Base-by-base conservation (phyloP, 2,329 filamentous ascomycete species). In the Pseudogymnoascus sp. region DNA sequence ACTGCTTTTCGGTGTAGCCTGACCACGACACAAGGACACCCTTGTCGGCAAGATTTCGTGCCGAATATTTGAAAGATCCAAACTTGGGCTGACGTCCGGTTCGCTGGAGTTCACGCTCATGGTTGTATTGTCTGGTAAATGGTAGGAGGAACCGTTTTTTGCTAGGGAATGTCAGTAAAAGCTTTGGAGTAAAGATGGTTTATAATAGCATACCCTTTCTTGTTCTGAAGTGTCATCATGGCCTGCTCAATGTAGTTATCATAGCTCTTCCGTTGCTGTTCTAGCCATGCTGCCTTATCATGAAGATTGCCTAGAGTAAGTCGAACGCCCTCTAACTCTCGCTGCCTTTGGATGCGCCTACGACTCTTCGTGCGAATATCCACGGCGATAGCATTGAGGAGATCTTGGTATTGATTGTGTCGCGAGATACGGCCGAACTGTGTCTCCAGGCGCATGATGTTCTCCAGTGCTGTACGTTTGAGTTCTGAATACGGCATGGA, bases 211-310 rank as follows among this genome's bases (percentile, higher is more conserved):
- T 81, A 87, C 84, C 88, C 92, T 76, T 97, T 97, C 75, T 97
- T 96, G 76, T 90, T 96, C 74, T 97, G 94, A 63, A 99, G 80
- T 4, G 95, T 99, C 63, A 92, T 83, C 90, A 99, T 97, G 58
- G 94, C 93, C 74, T 96, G 92, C 77, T 99, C 95, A 71, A 99
- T 96, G 76, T 99, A 99, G 77, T 99, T 92, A 72, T 99, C 96
- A 77, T 99, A 99, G 66, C 88, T 94, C 80, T 96, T 96, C 64
- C 96, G 84, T 76, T 99, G 94, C 68, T 92, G 89, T 72, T 99
- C 94, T 8, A 99, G 83, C 75, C 95, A 99, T 66, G 86, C 84
- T 37, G 93, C 92, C 77, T 99, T 94, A 68, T 92, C 85, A 74
- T 90, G 86, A 64, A 95, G 77, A 66, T 92, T 90, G 44, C 80